Evolutionary conservation across 495 filamentous ascomycete species (phyloP).

Genomic region (Talaromyces thailandensis): DNA sequence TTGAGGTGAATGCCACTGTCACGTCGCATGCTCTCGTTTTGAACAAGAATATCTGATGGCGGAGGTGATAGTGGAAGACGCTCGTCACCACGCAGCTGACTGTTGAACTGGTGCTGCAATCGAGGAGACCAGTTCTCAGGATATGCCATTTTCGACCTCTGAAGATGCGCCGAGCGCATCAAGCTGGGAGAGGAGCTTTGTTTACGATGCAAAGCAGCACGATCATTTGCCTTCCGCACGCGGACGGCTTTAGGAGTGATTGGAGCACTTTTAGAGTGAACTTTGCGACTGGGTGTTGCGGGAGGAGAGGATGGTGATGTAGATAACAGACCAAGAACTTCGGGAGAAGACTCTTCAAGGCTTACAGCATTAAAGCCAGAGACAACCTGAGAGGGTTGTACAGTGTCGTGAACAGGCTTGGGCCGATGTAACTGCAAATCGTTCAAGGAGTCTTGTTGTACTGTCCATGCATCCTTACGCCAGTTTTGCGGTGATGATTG

Average conservation of each 20-base stretch:
- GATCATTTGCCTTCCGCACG: constrained; percentile 29
- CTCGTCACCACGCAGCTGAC: constrained; percentile 22
- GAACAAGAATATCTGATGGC: constrained; percentile 31
- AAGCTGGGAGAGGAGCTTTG: constrained; percentile 36
- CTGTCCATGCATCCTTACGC: constrained; percentile 25
- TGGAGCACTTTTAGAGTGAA: constrained; percentile 22
- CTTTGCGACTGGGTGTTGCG: constrained; percentile 30
- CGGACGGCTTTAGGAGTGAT: constrained; percentile 34
- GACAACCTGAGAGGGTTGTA: constrained; percentile 28
- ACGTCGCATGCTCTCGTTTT: constrained; percentile 30
- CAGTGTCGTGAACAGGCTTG: constrained; percentile 30
- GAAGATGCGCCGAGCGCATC: constrained; percentile 28
- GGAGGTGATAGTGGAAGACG: constrained; percentile 36
- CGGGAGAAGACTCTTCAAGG: constrained; percentile 24
- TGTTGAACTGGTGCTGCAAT: constrained; percentile 28
- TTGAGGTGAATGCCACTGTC: constrained; percentile 13
- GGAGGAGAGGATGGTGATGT: constrained; percentile 36
- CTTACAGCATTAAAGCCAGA: constrained; percentile 24
- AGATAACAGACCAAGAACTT: constrained; percentile 13
- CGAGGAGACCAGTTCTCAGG: constrained; percentile 32
- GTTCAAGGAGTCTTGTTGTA: constrained; percentile 24
- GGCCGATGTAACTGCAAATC: constrained; percentile 14
- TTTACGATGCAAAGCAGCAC: constrained; percentile 28
- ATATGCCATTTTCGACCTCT: constrained; percentile 35
- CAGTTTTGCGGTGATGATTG: constrained; percentile 32